Evolutionary conservation across 257 asterid genomes (phyloP), one percentile per base, ranked within the genome.

Genomic region (Rhazya stricta): DNA sequence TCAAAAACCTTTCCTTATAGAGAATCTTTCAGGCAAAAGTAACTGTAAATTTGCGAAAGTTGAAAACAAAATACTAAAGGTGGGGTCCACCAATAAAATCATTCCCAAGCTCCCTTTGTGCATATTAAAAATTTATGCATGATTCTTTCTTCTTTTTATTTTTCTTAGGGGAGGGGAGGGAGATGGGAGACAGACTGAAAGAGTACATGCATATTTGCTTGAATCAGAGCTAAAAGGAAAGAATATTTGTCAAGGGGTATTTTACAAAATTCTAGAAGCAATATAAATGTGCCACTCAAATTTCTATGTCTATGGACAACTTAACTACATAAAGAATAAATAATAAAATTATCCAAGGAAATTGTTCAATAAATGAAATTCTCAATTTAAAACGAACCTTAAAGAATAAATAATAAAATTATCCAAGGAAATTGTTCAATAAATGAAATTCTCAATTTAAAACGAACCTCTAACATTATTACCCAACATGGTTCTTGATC

Each of bases 401-500:
- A n/a, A n/a, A n/a, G n/a, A n/a, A n/a, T n/a, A n/a, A n/a, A n/a
- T n/a, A n/a, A n/a, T n/a, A n/a, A n/a, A n/a, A n/a, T n/a, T n/a
- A n/a, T n/a, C 37, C 43, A 16, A 16, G 30, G 30, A 11, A 32
- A 30, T 39, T 29, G 29, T 56, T 50, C 36, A 19, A 30, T 13
- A 65, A 62, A 45, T 58, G 67, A 56, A 57, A 36, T n/a, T 36
- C 60, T 29, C 19, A 45, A 69, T 53, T 37, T 71, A 32, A 19
- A 32, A 54, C 63, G 79, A 85, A 94, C 99, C 99, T 95, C 99
- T 68, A 95, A 70, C 98, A 92, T 92, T 76, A 95, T 92, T 79
- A 95, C 97, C 99, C 99, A 95, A 78, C 99, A 95, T 73, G 98
- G 97, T 78, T 92, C 94, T 71, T 88, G 82, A 67, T 91, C 91